Base-by-base conservation (phyloP, 1,284 basidiomycete genomes). In the Tilletia horrida region DNA sequence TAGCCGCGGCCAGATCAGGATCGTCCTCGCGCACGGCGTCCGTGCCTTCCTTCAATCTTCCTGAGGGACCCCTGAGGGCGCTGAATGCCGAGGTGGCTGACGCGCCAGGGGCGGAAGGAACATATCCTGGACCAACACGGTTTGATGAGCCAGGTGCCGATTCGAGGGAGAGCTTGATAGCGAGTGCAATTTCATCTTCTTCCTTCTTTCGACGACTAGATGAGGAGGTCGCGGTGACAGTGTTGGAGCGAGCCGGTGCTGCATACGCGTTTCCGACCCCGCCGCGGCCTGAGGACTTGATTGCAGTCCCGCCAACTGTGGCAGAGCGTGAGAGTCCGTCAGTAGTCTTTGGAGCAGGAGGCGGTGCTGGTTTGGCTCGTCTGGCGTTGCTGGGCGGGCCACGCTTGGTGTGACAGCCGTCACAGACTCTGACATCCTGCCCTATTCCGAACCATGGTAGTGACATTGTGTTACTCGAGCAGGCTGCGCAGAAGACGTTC, bases 371-470 rank as follows among this genome's bases (percentile, higher is more conserved):
- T 16, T 62, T 62, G 42, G 61, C 42, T 3, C 43, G 40, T 9
- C 43, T 3, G 42, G 40, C 61, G 47, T 67, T 25, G 59, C 25
- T 42, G 31, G 45, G 42, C 31, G 25, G 48, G 68, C 73, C 61
- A 73, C 78, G 40, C n/a, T 71, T 71, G 21, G 70, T 66, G 42
- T 66, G 73, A 80, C 96, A 99, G 8, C 88, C 87, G 74, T 99
- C 95, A 74, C 96, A 98, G 0, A 98, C 94, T 57, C 96, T 86
- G 2, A 99, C 96, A 65, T 91, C 89, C 79, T 97, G 91, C 2
- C 89, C 86, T 76, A 98, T 94, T 13, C 96, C 96, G 78, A 92
- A 97, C 82, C 94, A 91, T 0, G 96, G 94, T 14, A 98, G 85
- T 0, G 92, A 84, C 83, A 93, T 88, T 1, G 86, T 86, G 83